Evolutionary conservation across 257 asterid species (phyloP).

Genomic region (Osmanthus fragrans): DNA sequence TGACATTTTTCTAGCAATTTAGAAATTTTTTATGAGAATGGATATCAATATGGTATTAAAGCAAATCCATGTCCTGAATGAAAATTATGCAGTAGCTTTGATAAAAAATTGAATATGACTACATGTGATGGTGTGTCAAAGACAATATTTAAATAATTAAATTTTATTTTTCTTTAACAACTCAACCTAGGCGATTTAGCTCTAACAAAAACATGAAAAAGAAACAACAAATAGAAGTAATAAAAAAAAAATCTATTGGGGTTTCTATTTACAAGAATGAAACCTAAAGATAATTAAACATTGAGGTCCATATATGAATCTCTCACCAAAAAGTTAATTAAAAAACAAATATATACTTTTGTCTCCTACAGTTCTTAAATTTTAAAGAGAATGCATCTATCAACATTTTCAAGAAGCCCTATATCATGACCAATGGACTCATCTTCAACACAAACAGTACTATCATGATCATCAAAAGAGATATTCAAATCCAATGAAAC

Average conservation of each 20-base stretch:
- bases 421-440: conserved; percentile 33
- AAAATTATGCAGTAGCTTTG: too few species aligned
- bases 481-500: conserved; percentile 62
- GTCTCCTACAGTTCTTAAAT: conserved; percentile 21
- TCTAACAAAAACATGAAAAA: too few species aligned
- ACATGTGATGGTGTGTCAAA: neutral
- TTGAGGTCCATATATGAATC: neutral
- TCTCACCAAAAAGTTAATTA: neutral
- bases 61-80: too few species aligned
- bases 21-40: too few species aligned
- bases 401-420: conserved; percentile 63
- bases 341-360: neutral
- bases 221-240: too few species aligned
- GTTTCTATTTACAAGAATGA: neutral
- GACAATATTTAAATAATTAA: too few species aligned
- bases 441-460: conserved; percentile 25
- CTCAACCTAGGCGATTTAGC: neutral
- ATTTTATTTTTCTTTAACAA: neutral
- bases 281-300: neutral
- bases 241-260: neutral
- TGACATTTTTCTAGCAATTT: too few species aligned
- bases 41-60: too few species aligned
- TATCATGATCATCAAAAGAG: conserved; percentile 33
- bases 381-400: conserved; percentile 52
- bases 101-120: neutral